Evolutionary conservation across 2,329 filamentous ascomycete species (phyloP).

Genomic region (Ilyonectria mors-panacis): DNA sequence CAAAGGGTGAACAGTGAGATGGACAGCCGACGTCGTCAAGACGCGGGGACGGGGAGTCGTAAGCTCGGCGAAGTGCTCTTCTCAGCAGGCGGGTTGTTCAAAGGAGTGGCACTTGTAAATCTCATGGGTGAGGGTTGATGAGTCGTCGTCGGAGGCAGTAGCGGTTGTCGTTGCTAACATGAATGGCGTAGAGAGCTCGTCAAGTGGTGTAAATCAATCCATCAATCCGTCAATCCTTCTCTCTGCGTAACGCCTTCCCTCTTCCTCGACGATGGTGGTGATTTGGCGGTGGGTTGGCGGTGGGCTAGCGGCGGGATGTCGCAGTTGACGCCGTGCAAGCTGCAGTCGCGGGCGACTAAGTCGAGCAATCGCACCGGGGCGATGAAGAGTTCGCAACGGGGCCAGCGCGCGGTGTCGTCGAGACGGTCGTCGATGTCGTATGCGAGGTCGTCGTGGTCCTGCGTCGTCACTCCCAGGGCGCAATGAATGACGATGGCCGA

Average conservation of each 20-base stretch:
- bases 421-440: slow-evolving; percentile 18
- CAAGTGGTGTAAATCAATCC: slow-evolving; percentile 2
- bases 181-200: slow-evolving; percentile 13
- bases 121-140: slow-evolving; percentile 14
- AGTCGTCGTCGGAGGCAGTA: slow-evolving; percentile 21
- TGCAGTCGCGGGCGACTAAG: not conserved
- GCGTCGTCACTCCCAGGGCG: slow-evolving; percentile 24
- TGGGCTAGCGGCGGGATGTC: not conserved
- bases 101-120: slow-evolving; percentile 8
- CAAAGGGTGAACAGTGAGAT: slow-evolving; percentile 20
- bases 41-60: slow-evolving; percentile 36
- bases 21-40: slow-evolving; percentile 43
- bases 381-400: slow-evolving; percentile 19
- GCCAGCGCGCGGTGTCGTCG: slow-evolving; percentile 29
- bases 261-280: not conserved
- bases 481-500: slow-evolving; percentile 17
- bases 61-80: slow-evolving; percentile 5
- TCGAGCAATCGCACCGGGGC: slow-evolving; percentile 6
- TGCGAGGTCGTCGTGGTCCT: slow-evolving; percentile 23
- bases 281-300: not conserved
- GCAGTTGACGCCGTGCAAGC: slow-evolving; percentile 2
- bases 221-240: slow-evolving; percentile 16
- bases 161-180: slow-evolving; percentile 22
- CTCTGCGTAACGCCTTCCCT: not conserved
- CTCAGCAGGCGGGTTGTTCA: slow-evolving; percentile 16